These are phyloP conservation scores for Globisporangium ultimum DNA, from an alignment of 352 stramenopile genomes.

Conservation along the genomic window DNA sequence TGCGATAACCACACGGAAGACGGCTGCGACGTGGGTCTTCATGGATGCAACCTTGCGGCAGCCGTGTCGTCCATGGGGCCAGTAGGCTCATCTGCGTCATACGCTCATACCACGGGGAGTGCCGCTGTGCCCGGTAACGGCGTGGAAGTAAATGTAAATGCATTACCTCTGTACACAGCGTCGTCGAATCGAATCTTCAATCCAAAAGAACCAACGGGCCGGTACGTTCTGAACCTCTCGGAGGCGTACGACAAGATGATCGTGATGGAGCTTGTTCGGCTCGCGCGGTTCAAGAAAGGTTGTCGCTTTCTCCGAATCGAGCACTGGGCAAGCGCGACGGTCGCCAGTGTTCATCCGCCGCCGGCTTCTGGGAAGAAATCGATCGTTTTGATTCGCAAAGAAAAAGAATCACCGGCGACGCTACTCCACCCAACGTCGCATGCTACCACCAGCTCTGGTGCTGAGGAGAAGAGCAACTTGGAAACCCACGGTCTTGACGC, in stretches of 20 bases:
- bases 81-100: not conserved
- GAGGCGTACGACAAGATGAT: slow-evolving; percentile 84
- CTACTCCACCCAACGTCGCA: not conserved
- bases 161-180: slow-evolving; percentile 40
- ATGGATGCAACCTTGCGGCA: slow-evolving; percentile 54
- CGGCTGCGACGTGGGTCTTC: slow-evolving; percentile 55
- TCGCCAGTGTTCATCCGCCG: not conserved
- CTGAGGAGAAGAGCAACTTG: slow-evolving; percentile 39
- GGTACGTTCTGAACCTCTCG: slow-evolving; percentile 59
- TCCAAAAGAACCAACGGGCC: slow-evolving; percentile 59
- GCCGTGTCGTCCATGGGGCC: slow-evolving; percentile 16
- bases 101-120: not conserved
- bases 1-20: slow-evolving; percentile 51
- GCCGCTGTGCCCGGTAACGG: not conserved
- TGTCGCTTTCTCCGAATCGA: slow-evolving; percentile 67
- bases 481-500: slow-evolving; percentile 57
- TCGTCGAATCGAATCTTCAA: slow-evolving; percentile 55
- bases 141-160: slow-evolving; percentile 25
- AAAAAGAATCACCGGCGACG: slow-evolving; percentile 17
- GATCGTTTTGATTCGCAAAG: slow-evolving; percentile 48
- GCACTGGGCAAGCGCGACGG: slow-evolving; percentile 26
- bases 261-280: slow-evolving; percentile 61
- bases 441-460: not conserved
- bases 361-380: slow-evolving; percentile 23
- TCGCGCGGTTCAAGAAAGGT: slow-evolving; percentile 68